These are phyloP conservation scores for Diplosphaera chodatii DNA, from an alignment of 139 green algal species.

Conservation along the genomic window DNA sequence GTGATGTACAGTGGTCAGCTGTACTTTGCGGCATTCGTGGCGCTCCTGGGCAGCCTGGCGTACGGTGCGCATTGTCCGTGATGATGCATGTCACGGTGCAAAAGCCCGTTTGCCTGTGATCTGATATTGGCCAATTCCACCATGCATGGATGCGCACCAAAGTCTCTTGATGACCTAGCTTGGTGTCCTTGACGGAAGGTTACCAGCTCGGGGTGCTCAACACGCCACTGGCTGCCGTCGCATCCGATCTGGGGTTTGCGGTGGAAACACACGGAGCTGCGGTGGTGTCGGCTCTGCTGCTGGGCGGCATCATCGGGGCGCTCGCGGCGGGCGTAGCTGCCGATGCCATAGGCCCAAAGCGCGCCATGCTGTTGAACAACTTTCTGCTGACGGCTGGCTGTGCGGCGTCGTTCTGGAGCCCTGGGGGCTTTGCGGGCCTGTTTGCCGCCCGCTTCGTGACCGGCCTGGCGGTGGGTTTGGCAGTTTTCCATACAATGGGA, in stretches of 20 bases:
- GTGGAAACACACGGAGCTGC: conserved; percentile 7
- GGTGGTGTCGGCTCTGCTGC: conserved; percentile 35
- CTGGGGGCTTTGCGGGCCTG: conserved; percentile 15
- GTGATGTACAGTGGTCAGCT: not conserved
- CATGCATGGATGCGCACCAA: too few species aligned
- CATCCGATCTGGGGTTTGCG: conserved; percentile 23
- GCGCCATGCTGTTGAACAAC: conserved; percentile 28
- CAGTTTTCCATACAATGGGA: too few species aligned
- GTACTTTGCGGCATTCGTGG: not conserved
- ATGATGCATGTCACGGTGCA: too few species aligned
- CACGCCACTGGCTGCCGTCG: conserved; percentile 27
- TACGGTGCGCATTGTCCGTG: too few species aligned
- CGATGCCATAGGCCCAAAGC: conserved; percentile 36
- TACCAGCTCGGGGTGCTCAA: conserved; percentile 64
- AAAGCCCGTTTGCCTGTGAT: too few species aligned
- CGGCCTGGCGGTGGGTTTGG: not conserved
- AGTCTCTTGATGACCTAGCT: too few species aligned
- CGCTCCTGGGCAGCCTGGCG: not conserved
- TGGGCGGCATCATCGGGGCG: conserved; percentile 31
- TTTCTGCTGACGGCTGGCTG: conserved; percentile 26
- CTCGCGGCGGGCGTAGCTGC: conserved; percentile 34
- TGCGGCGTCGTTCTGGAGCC: conserved; percentile 6
- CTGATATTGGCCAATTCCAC: too few species aligned
- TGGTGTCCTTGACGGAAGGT: too few species aligned
- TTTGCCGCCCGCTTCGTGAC: conserved; percentile 3